Base-by-base conservation (phyloP, 352 stramenopile species). In the Phytophthora ramorum region DNA sequence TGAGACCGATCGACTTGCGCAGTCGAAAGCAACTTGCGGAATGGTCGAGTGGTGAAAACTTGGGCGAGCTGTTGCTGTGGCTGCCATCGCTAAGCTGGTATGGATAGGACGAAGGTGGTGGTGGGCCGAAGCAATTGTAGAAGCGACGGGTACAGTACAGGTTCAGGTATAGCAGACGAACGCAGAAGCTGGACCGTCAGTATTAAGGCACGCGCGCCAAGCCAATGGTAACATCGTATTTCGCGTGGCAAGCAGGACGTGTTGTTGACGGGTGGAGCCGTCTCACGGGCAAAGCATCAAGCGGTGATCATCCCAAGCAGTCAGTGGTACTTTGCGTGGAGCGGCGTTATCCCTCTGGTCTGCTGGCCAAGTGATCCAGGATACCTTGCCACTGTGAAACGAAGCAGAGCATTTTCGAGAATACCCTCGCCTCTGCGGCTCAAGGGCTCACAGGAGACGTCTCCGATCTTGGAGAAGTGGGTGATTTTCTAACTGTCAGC, bases 211-310 rank as follows among this genome's bases (percentile, higher is more conserved):
- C 63, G 51, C 56, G 56, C 40, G 56, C 49, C 56, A 45, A 20
- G 26, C 63, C 63, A 66, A 71, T 71, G 56, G 20, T 12, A 54
- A 26, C 54, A 50, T 37, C 8, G 34, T 52, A 43, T 58, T 47
- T 40, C 37, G 37, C 34, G 34, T n/a, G 9, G 34, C 52, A 50
- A 37, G 52, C 22, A n/a, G n/a, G n/a, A 12, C 32, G 0, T 19
- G 13, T 32, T 65, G 62, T 61, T 70, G 63, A 70, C 48, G 38
- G 34, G 47, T 55, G 16, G 55, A 45, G 30, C 32, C 55, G 55
- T 66, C 63, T 61, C 48, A 71, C 43, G 16, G 7, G n/a, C 49
- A 58, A 55, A 59, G 48, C 45, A 66, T 60, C 56, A 52, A 35
- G 7, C 12, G 8, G 16, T 46, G 48, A 59, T 44, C 58, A n/a